Evolutionary conservation across 192 early-diverging fungal species (phyloP), one percentile per base, ranked within the genome.

Genomic region (Thoreauomyces humboldtii): DNA sequence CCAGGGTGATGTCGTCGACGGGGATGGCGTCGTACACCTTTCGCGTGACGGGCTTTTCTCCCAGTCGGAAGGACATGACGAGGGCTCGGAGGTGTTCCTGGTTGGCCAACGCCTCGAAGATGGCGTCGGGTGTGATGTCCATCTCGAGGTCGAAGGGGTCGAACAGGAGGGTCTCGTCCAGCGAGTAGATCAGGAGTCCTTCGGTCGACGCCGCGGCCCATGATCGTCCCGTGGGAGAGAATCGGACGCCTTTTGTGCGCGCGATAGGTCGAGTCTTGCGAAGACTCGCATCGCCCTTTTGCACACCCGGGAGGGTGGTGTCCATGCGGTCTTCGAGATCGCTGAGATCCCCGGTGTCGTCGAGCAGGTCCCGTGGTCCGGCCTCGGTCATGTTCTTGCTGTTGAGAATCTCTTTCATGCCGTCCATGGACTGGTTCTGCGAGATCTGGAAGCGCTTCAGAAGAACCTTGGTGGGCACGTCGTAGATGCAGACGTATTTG

Each of bases 81-180:
- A 99, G 73, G 5, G 95, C 88, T 32, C 87, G 86, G 51, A 95
- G 74, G 73, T 93, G 93, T 42, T 98, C 92, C 65, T 84, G 73
- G 41, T 81, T 80, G 3, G 27, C 24, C 28, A 95, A 70, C n/a
- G 89, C 85, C 51, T 85, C 88, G 28, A 86, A 58, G 25, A 96
- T 89, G 0, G 90, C 80, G 22, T 87, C 89, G 0, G 98, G 96
- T 1, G 96, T 98, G 31, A 99, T 92, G 68, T 96, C 91, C 32
- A 95, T 86, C 66, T 98, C 96, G 2, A 99, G 86, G 77, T 99
- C 95, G 73, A 95, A 98, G 22, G 98, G 98, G 74, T 99, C 98
- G 72, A 99, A 99, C 53, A 90, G 61, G 22, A 98, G 77, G 1
- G 82, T 81, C 44, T 98, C 92, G 69, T 99, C 98, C 34, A 99